Base-by-base conservation (phyloP, 352 stramenopile genomes). In the Phytopythium oedochilum region DNA sequence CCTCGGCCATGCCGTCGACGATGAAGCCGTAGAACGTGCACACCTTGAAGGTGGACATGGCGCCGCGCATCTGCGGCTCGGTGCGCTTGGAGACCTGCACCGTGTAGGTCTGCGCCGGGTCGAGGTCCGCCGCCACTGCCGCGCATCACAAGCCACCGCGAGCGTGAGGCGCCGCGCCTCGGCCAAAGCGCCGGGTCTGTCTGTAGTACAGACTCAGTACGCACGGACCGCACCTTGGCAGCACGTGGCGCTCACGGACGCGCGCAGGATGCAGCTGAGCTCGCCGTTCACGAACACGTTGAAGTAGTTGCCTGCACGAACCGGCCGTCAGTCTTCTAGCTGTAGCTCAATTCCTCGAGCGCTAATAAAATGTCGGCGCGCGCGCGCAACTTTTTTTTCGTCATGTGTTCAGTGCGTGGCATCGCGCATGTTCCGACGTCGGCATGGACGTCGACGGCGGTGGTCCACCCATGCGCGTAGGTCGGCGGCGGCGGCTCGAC, bases 11-110 rank as follows among this genome's bases (percentile, higher is more conserved):
- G 32, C 75, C 66, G 28, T 92, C 79, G n/a, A 93, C 59, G 46
- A 94, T 89, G 56, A 92, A 94, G 8, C 85, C 85, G 57, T 94
- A 94, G 61, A 94, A 92, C 52, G 85, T 94, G 60, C 83, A 94
- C 40, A 94, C 80, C 64, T 94, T 94, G 64, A 94, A 94, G 8
- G 85, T 94, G 17, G 85, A 94, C 62, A 94, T 75, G 14, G 83
- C 78, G 44, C 85, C 83, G 44, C 83, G 75, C 70, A 90, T 92
- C 61, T 94, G 85, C 11, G 85, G 78, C 63, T 94, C 85, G 1
- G 85, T 94, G 23, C 85, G 83, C 64, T 94, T 94, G 31, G 75
- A 75, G 57, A 94, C 73, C 55, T 69, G 75, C 17, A 94, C 73
- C 32, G 63, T 78, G 62, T 93, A 84, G 47, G 88, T 71, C 23